These are phyloP conservation scores for Neurospora sp. DNA, from an alignment of 495 filamentous ascomycete species.

Conservation along the genomic window DNA sequence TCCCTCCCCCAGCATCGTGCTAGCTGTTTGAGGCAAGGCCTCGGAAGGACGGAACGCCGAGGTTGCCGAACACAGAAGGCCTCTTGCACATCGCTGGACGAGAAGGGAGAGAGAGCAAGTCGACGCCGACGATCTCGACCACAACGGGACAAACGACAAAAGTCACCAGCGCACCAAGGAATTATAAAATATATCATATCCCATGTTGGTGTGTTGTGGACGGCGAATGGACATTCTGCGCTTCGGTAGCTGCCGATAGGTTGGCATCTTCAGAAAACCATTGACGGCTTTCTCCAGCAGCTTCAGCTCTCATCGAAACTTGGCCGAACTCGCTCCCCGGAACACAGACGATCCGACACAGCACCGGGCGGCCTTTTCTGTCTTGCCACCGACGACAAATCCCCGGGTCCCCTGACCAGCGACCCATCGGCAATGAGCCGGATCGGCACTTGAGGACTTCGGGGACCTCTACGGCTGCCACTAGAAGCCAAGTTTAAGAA, in stretches of 20 bases:
- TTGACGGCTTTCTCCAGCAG: neutral
- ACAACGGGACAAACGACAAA: neutral
- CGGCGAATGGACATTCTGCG: neutral
- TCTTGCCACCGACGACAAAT: neutral
- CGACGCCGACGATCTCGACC: neutral
- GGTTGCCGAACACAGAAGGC: neutral
- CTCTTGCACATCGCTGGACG: neutral
- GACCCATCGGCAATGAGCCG: neutral
- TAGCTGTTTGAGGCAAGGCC: neutral
- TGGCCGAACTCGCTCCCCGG: neutral
- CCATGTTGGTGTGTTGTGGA: neutral
- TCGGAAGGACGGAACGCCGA: neutral
- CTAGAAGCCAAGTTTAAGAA: conserved; percentile 81
- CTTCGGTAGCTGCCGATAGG: neutral
- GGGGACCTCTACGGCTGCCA: neutral
- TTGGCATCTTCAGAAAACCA: neutral
- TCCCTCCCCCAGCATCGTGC: neutral
- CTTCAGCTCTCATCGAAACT: neutral
- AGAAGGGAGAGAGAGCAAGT: neutral
- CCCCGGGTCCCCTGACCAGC: neutral
- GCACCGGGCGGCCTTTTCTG: neutral
- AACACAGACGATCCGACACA: neutral
- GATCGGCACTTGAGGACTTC: neutral
- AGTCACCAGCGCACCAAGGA: neutral
- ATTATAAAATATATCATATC: neutral